phyloP scores from a whole-genome alignment of 176 grass and related monocot species.

The Avena atlantica region DNA sequence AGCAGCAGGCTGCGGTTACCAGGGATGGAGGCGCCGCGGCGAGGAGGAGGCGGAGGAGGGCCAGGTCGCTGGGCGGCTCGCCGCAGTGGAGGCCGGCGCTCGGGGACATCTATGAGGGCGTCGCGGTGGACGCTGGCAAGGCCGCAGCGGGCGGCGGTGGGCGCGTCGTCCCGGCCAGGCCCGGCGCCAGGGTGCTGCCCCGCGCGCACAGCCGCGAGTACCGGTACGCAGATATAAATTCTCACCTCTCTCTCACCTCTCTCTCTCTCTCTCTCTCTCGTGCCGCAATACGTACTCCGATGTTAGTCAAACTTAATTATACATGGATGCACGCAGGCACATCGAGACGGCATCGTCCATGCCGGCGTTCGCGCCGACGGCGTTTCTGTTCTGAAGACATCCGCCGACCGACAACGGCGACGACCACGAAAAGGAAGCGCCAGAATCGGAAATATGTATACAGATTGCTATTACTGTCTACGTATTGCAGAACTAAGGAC shows the following conservation, averaged over 20 bases:
- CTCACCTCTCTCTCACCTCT: too few species aligned
- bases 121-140: slow-evolving; percentile 6
- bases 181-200: slow-evolving; percentile 44
- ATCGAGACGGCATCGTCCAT: slow-evolving; percentile 49
- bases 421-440: background rate
- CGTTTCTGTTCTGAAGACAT: slow-evolving; percentile 55
- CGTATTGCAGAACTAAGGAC: slow-evolving; percentile 53
- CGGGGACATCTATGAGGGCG: slow-evolving; percentile 63
- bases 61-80: background rate
- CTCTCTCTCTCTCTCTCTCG: background rate
- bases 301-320: background rate
- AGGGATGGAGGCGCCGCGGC: background rate
- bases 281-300: background rate
- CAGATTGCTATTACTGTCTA: slow-evolving; percentile 43
- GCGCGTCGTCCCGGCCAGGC: slow-evolving; percentile 21
- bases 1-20: background rate
- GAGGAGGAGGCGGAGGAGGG: slow-evolving; percentile 43
- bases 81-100: slow-evolving; percentile 58
- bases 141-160: background rate
- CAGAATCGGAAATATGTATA: slow-evolving; percentile 25
- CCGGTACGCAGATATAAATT: background rate
- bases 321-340: slow-evolving; percentile 24
- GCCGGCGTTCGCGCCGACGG: slow-evolving; percentile 53
- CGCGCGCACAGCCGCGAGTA: slow-evolving; percentile 38
- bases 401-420: background rate